A percentile compares a stretch with the other conserved stretches of the same genome.
phyloP scores from a whole-genome alignment of 2,329 filamentous ascomycete species.

The Clonostachys rosea region DNA sequence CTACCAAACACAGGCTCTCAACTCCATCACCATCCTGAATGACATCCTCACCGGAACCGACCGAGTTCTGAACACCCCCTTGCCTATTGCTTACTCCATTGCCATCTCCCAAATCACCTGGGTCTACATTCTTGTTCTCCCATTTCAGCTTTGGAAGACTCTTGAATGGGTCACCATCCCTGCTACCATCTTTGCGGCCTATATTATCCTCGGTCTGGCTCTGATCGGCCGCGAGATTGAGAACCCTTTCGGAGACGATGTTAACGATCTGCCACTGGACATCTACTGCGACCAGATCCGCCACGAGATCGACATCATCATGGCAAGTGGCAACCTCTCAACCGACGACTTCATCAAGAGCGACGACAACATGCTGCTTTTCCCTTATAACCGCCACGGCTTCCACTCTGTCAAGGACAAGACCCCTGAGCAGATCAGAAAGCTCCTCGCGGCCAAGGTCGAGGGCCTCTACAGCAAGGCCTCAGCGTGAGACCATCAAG shows the following conservation, averaged over 20 bases:
- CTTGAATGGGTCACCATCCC: slow-evolving; percentile 76
- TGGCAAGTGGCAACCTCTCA: slow-evolving; percentile 37
- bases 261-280: slow-evolving; percentile 77
- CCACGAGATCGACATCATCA: slow-evolving; percentile 70
- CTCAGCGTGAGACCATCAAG: no score
- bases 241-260: slow-evolving; percentile 79
- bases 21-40: slow-evolving; percentile 59
- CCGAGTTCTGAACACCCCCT: slow-evolving; percentile 75
- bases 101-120: slow-evolving; percentile 83
- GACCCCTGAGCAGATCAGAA: no score
- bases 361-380: slow-evolving; percentile 46
- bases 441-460: no score
- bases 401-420: no score
- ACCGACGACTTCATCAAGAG: slow-evolving; percentile 24
- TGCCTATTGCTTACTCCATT: slow-evolving; percentile 80
- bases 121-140: slow-evolving; percentile 75
- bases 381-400: slow-evolving; percentile 25
- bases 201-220: slow-evolving; percentile 76
- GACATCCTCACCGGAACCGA: slow-evolving; percentile 71
- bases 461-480: no score
- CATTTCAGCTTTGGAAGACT: slow-evolving; percentile 67
- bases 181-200: slow-evolving; percentile 65
- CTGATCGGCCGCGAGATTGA: slow-evolving; percentile 78
- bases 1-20: slow-evolving; percentile 57
- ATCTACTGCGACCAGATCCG: slow-evolving; percentile 72